A percentile compares a stretch with the other conserved stretches of the same genome.
phyloP scores from a whole-genome alignment of 176 grass and related monocot genomes.

The Themeda triandra region DNA sequence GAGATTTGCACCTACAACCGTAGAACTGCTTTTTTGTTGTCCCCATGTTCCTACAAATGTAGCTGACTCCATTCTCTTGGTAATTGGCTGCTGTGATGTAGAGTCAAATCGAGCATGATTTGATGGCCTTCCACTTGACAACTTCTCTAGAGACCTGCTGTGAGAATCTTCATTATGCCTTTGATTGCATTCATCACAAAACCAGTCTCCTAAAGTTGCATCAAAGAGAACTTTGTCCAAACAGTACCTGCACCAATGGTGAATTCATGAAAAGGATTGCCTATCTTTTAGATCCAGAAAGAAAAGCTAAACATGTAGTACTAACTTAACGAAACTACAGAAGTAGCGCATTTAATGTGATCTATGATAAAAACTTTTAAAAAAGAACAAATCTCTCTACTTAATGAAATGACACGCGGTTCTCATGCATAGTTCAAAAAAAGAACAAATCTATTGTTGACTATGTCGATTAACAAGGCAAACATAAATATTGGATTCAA shows the following conservation, averaged over 20 bases:
- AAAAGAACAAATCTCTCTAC: not conserved
- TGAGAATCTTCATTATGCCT: not conserved
- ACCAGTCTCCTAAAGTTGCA: constrained; percentile 15
- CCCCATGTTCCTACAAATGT: not conserved
- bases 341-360: not conserved
- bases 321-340: not conserved
- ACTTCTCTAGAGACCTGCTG: not conserved
- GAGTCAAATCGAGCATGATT: not conserved
- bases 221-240: constrained; percentile 20
- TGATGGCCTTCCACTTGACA: not conserved
- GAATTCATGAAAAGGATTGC: not conserved
- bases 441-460: not conserved
- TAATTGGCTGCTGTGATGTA: not conserved
- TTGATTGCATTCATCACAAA: constrained; percentile 21
- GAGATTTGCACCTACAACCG: not conserved
- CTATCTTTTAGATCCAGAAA: not conserved
- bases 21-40: not conserved
- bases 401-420: too few relatives aligned
- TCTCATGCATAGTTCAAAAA: too few relatives aligned
- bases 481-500: not conserved
- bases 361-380: not conserved
- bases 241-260: constrained; percentile 37
- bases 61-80: not conserved
- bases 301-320: not conserved
- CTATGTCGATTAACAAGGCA: too few relatives aligned